Evolutionary conservation across 805 yeast species (phyloP), one percentile per base, ranked within the genome.

Genomic region (Ogataea nitratoaversa): DNA sequence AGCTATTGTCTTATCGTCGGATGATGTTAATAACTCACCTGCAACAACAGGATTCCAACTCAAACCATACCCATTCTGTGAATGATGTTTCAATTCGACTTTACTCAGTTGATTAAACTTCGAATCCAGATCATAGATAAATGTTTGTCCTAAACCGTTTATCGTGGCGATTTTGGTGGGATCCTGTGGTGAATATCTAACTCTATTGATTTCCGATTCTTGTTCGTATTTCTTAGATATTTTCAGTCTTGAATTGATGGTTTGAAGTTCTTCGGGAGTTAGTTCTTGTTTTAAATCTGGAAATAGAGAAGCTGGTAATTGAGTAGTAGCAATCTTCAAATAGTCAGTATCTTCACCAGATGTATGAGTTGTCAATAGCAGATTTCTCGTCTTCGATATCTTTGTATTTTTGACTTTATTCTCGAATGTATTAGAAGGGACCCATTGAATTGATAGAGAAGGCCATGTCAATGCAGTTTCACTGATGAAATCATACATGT

Each of bases 381-480:
- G 50, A 38, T 75, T 72, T 46, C 83, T 72, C 19, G 49, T 43
- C 23, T 43, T 63, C 5, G 63, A 56, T 31, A 33, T 47, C n/a
- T 62, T 59, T 0, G 54, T 52, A 19, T 54, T 63, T 18, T 52
- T 59, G 3, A 41, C 38, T 35, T 42, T 52, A 42, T 40, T 60
- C 8, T 36, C 45, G 33, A 57, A 54, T 4, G 60, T 52, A 22
- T 41, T 48, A 4, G 65, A 66, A 0, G 89, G 90, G 7, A 82
- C 59, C 90, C 93, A 85, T 60, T 85, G 86, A 4, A 83, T 72
- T 1, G 91, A 81, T 36, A 85, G 66, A 2, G 90, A 80, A 2
- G 95, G 95, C 95, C 95, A 85, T 11, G 81, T 76, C 33, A 85
- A 63, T 2, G 84, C 86, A 0, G 91, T 82, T 54, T 85, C 93